Percentiles rank a stretch among this genome's conserved stretches.
Conservation (phyloP, 306 rosid species). For the Arachis hypogaea region DNA sequence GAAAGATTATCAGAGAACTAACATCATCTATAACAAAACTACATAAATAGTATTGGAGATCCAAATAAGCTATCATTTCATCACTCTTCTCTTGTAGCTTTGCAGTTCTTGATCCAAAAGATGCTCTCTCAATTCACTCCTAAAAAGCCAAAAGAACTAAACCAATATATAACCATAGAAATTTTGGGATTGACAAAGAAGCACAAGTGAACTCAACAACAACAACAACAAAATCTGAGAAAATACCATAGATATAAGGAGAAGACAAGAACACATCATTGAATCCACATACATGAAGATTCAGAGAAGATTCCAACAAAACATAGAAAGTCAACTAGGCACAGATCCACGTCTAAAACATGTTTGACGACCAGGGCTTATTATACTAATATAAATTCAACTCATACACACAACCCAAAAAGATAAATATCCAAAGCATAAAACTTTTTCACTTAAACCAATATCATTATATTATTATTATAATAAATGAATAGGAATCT, state of each 20-base stretch:
- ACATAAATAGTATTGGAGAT: neutral
- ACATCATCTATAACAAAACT: constrained; percentile 25
- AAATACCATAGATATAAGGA: neutral
- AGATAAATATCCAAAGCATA: neutral
- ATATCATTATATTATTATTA: neutral
- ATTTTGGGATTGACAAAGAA: constrained; percentile 14
- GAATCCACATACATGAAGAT: constrained; percentile 24
- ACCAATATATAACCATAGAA: constrained; percentile 12
- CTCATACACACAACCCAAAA: neutral
- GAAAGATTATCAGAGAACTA: constrained; percentile 20
- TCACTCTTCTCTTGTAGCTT: constrained; percentile 21
- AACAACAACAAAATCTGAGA: constrained; percentile 15
- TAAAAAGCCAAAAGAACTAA: constrained; percentile 15
- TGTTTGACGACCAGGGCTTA: constrained; percentile 15
- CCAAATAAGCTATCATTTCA: neutral
- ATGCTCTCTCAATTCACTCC: constrained; percentile 30
- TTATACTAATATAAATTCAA: constrained; percentile 18
- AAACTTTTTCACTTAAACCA: too few relatives aligned
- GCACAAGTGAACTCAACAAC: constrained; percentile 20
- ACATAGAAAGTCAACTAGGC: constrained; percentile 34
- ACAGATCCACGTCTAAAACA: constrained; percentile 41
- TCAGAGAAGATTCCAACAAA: constrained; percentile 33
- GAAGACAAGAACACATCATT: constrained; percentile 30
- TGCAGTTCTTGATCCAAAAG: constrained; percentile 28
- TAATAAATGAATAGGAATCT: neutral